These are phyloP conservation scores for Apiotrichum brassicae DNA, from an alignment of 1,284 basidiomycete genomes.

Conservation along the genomic window DNA sequence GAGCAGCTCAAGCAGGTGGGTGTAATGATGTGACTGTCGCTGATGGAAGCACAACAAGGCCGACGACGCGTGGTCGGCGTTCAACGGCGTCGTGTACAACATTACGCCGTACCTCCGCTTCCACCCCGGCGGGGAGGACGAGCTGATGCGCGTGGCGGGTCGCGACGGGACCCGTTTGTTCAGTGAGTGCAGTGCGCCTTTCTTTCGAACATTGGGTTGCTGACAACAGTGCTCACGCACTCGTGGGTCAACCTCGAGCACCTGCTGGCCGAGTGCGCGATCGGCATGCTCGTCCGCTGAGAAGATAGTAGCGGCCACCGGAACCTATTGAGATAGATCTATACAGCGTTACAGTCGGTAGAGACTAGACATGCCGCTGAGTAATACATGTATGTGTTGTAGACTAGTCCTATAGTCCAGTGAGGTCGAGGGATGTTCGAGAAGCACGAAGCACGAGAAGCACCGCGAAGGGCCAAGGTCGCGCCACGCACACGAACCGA, in stretches of 20 bases:
- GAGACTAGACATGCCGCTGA: too few species aligned
- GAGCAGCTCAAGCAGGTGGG: slow-evolving; percentile 79
- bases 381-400: too few species aligned
- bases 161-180: slow-evolving; percentile 91
- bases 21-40: not conserved
- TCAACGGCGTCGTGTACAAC: slow-evolving; percentile 94
- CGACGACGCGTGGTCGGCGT: slow-evolving; percentile 90
- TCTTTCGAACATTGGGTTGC: not conserved
- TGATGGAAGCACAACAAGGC: slow-evolving; percentile 42
- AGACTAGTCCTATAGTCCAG: too few species aligned
- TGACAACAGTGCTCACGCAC: slow-evolving; percentile 52
- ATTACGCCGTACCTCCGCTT: slow-evolving; percentile 86
- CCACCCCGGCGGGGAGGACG: slow-evolving; percentile 89
- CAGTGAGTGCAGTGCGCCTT: slow-evolving; percentile 53
- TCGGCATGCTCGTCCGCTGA: slow-evolving; percentile 79
- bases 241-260: slow-evolving; percentile 92
- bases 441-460: too few species aligned
- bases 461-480: too few species aligned
- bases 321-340: slow-evolving; percentile 11
- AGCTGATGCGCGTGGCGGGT: slow-evolving; percentile 93
- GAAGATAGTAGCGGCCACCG: too few species aligned
- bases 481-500: too few species aligned
- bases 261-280: slow-evolving; percentile 84
- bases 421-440: too few species aligned
- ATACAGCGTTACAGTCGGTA: too few species aligned